Base-by-base conservation (phyloP, 768 basidiomycete species). In the Gautieria morchelliformis region DNA sequence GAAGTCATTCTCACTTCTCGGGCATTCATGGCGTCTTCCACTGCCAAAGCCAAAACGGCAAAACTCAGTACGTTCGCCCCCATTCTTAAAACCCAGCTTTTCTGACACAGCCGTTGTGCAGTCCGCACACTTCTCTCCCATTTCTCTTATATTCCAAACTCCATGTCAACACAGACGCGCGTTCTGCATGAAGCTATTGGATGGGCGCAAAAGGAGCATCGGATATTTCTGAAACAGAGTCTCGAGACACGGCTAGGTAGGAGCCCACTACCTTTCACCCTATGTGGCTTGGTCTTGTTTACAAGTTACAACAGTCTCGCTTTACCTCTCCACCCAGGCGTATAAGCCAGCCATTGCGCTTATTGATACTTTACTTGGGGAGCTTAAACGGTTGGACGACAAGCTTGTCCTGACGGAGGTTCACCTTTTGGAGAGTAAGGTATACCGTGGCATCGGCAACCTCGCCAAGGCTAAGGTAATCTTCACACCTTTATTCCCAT, bases 341-440 rank as follows among this genome's bases (percentile, higher is more conserved):
- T 89, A 82, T 75, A 84, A 87, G 63, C 78, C 82, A 0, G 93
- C 95, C 0, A 77, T 97, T 14, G 65, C 79, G 0, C 78, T 92
- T 51, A 93, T 97, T 61, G 93, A 94, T 59, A 75, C 77, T 0
- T 80, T 99, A n/a, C 77, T 98, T 35, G 85, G 85, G 1, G 96
- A 98, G 70, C 80, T 99, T 19, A 93, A 89, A 71, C 81, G 85
- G 24, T 75, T 99, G 27, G 95, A 99, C 69, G 96, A 98, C 73
- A 98, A 98, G 76, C 87, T 95, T 81, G 89, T 98, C 60, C 78
- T 99, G 32, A 97, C 94, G 3, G 95, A 98, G 68, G 93, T 98
- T 0, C 93, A 95, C 64, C 78, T 99, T 9, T 79, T 98, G 40
- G 95, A 99, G 71, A 90, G 89, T 58, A 74, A 92, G 45, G 91